Conservation (phyloP, 2,329 filamentous ascomycete species). For the Didymella sp. region DNA sequence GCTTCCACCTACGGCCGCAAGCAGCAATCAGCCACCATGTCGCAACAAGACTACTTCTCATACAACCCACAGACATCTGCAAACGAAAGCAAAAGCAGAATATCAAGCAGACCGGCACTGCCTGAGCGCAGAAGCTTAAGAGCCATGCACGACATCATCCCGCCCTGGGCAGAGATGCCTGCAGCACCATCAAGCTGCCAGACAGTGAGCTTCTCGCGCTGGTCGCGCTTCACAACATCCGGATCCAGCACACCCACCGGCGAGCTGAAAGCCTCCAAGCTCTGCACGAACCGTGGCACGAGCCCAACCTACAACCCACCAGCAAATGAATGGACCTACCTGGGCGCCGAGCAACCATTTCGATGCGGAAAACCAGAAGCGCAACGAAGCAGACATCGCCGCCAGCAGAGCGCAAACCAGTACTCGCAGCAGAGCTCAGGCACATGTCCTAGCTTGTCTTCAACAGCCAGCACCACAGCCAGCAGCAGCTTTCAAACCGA, state of each 20-base stretch:
- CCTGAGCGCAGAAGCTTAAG: conserved; percentile 17
- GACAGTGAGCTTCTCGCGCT: conserved; percentile 29
- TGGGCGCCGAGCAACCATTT: conserved; percentile 25
- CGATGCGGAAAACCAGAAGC: conserved; percentile 10
- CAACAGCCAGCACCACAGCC: conserved; percentile 11
- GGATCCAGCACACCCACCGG: conserved; percentile 15
- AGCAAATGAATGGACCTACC: conserved; percentile 26
- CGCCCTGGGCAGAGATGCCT: conserved; percentile 18
- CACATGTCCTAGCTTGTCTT: conserved; percentile 15
- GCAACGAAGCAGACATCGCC: conserved; percentile 13
- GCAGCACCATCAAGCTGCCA: conserved; percentile 24
- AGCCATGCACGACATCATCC: conserved; percentile 23
- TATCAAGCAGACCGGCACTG: conserved; percentile 4
- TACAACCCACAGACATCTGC: conserved; percentile 1
- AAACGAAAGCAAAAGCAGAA: conserved; percentile 1
- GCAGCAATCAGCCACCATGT: conserved; percentile 14
- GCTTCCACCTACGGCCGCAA: conserved; percentile 1
- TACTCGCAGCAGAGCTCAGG: conserved; percentile 11
- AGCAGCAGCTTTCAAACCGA: conserved; percentile 10
- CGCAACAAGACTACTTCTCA: conserved; percentile 20
- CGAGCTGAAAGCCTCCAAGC: conserved; percentile 30
- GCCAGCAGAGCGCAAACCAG: conserved; percentile 16
- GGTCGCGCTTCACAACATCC: conserved; percentile 28
- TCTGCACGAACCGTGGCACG: conserved; percentile 29
- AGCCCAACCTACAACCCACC: conserved; percentile 31